Conservation (phyloP, 2,329 filamentous ascomycete species). For the Fusarium nanum region DNA sequence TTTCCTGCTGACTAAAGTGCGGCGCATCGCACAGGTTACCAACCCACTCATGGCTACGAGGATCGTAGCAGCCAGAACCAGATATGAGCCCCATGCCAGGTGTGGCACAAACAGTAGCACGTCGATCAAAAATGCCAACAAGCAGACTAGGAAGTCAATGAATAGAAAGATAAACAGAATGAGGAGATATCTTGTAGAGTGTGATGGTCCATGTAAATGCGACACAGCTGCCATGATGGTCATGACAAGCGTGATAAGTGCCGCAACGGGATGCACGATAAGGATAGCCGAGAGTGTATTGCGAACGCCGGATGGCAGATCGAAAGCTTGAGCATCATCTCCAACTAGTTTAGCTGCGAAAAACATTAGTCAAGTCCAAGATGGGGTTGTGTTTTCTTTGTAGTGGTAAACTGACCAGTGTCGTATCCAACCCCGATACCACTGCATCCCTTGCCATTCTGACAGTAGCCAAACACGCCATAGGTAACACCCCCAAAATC, state of each 20-base stretch:
- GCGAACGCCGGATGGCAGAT: slow-evolving; percentile 64
- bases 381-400: neutral
- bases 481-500: slow-evolving; percentile 81
- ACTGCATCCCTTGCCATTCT: slow-evolving; percentile 70
- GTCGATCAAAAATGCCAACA: slow-evolving; percentile 92
- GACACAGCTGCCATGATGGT: slow-evolving; percentile 81
- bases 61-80: slow-evolving; percentile 90
- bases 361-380: slow-evolving; percentile 25
- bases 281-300: slow-evolving; percentile 85
- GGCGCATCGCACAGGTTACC: slow-evolving; percentile 93
- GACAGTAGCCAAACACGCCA: slow-evolving; percentile 93
- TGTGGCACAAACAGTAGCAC: slow-evolving; percentile 95
- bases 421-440: slow-evolving; percentile 86
- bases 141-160: slow-evolving; percentile 82
- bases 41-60: slow-evolving; percentile 84
- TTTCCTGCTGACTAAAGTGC: slow-evolving; percentile 90
- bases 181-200: slow-evolving; percentile 90
- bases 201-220: slow-evolving; percentile 87
- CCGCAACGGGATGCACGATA: slow-evolving; percentile 92
- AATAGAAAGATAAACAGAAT: slow-evolving; percentile 87
- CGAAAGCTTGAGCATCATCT: slow-evolving; percentile 61
- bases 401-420: slow-evolving; percentile 69
- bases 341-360: slow-evolving; percentile 42
- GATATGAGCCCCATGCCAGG: slow-evolving; percentile 92
- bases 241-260: slow-evolving; percentile 86